These are phyloP conservation scores for Phaeodactylum tricornutum DNA, from an alignment of 108 stramenopile species.

Conservation along the genomic window DNA sequence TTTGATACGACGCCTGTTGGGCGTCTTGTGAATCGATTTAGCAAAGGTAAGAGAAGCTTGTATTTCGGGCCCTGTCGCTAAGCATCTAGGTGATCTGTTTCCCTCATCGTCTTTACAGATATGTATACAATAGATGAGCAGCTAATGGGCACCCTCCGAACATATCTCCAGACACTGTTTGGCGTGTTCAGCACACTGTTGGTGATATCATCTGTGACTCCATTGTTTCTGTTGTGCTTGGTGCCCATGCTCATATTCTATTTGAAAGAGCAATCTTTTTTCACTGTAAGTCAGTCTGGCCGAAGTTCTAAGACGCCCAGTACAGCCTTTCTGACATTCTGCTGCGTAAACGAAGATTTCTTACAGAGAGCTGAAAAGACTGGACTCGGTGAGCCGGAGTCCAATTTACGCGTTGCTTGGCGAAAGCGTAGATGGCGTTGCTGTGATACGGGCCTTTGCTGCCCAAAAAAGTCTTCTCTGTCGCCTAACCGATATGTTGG, in stretches of 20 bases:
- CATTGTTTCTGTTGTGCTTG: conserved; percentile 32
- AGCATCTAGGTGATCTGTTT: neutral
- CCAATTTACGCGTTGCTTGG: conserved; percentile 91
- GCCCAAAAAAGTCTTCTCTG: conserved; percentile 55
- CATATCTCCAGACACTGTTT: conserved; percentile 61
- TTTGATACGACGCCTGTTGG: conserved; percentile 56
- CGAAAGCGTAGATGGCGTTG: conserved; percentile 87
- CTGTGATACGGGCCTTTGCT: conserved; percentile 87
- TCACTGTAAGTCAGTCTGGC: conserved; percentile 37
- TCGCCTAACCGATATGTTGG: conserved; percentile 52
- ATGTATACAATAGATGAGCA: conserved; percentile 90
- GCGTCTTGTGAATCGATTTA: conserved; percentile 45
- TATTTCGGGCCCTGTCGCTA: neutral
- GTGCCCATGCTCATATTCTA: conserved; percentile 70
- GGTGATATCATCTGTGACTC: conserved; percentile 66
- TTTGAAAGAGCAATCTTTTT: conserved; percentile 59
- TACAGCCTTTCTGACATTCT: neutral
- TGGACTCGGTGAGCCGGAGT: conserved; percentile 70
- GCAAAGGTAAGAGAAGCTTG: conserved; percentile 23
- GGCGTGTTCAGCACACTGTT: conserved; percentile 58
- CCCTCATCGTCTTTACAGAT: conserved; percentile 29
- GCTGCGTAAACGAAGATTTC: conserved; percentile 22
- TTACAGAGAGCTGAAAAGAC: conserved; percentile 86
- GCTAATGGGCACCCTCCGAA: conserved; percentile 54
- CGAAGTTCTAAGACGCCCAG: neutral